phyloP scores from a whole-genome alignment of 257 asterid species.

The Fraxinus cuspidata region DNA sequence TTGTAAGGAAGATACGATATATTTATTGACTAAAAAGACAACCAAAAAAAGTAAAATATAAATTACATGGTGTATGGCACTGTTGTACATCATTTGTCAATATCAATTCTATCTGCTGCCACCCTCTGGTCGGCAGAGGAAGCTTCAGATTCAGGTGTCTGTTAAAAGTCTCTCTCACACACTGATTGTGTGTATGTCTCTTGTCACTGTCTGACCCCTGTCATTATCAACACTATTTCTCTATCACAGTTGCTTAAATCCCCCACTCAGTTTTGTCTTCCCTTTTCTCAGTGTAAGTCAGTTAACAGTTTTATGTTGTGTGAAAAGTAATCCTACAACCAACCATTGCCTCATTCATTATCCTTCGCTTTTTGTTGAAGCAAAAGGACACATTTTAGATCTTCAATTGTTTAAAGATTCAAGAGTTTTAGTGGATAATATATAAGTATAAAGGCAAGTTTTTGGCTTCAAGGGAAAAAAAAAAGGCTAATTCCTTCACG shows the following conservation, averaged over 20 bases:
- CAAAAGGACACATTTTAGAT: constrained; percentile 20
- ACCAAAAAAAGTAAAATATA: constrained; percentile 2
- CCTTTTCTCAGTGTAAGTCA: constrained; percentile 26
- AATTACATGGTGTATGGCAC: background rate
- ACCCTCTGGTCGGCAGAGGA: constrained; percentile 65
- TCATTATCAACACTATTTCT: constrained; percentile 15
- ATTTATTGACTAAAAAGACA: too few relatives aligned
- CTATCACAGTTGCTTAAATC: constrained; percentile 34
- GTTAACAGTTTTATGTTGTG: constrained; percentile 34
- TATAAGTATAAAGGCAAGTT: background rate
- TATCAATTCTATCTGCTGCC: constrained; percentile 50
- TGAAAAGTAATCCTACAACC: constrained; percentile 29
- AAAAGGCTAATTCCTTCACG: background rate
- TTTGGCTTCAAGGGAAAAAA: constrained; percentile 17
- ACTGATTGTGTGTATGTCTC: constrained; percentile 9
- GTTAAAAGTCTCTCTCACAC: constrained; percentile 27
- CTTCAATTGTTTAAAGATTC: constrained; percentile 27
- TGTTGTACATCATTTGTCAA: constrained; percentile 44
- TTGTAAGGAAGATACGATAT: too few relatives aligned
- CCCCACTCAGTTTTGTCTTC: constrained; percentile 21
- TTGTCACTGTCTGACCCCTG: constrained; percentile 13
- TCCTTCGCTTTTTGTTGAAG: constrained; percentile 43
- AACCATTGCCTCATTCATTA: constrained; percentile 29
- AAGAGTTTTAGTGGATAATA: constrained; percentile 3
- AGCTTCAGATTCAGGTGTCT: constrained; percentile 55